Conservation (phyloP, 2,329 filamentous ascomycete genomes). For the Geosmithia flava region DNA sequence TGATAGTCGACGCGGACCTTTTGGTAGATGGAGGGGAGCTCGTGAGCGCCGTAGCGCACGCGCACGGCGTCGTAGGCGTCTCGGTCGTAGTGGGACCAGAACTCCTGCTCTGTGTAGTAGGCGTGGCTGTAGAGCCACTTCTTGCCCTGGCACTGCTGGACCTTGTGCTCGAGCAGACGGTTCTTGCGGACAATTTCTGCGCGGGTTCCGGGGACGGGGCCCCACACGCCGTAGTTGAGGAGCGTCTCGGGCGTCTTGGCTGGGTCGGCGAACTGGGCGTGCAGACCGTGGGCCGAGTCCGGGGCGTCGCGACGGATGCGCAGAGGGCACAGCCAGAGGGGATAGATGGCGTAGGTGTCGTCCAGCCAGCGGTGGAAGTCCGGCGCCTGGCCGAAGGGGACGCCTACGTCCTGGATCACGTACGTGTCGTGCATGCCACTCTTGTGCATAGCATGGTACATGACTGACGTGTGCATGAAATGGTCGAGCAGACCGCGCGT, state of each 20-base stretch:
- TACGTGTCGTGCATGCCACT: constrained; percentile 47
- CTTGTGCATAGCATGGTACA: constrained; percentile 53
- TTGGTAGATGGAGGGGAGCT: constrained; percentile 53
- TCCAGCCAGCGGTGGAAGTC: constrained; percentile 37
- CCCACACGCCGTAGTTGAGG: constrained; percentile 55
- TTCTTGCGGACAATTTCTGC: constrained; percentile 40
- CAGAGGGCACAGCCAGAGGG: constrained; percentile 44
- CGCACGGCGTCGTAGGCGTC: constrained; percentile 46
- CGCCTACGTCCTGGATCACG: constrained; percentile 52
- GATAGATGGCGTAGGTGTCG: constrained; percentile 31
- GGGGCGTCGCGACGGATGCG: constrained; percentile 27
- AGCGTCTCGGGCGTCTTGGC: constrained; percentile 20
- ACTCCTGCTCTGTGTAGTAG: constrained; percentile 55
- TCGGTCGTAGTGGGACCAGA: constrained; percentile 53
- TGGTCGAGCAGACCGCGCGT: constrained; percentile 49
- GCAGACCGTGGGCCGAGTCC: constrained; percentile 30
- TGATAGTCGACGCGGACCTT: constrained; percentile 45
- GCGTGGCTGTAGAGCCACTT: constrained; percentile 62
- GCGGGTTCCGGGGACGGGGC: constrained; percentile 27
- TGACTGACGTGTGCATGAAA: constrained; percentile 50
- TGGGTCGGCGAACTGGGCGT: constrained; percentile 29
- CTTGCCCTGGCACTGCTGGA: constrained; percentile 47
- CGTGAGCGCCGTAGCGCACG: constrained; percentile 42
- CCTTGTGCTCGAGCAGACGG: constrained; percentile 44
- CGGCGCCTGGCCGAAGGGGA: constrained; percentile 27